These are phyloP conservation scores for Clarkia xantiana DNA, from an alignment of 345 rosid species.

Conservation along the genomic window DNA sequence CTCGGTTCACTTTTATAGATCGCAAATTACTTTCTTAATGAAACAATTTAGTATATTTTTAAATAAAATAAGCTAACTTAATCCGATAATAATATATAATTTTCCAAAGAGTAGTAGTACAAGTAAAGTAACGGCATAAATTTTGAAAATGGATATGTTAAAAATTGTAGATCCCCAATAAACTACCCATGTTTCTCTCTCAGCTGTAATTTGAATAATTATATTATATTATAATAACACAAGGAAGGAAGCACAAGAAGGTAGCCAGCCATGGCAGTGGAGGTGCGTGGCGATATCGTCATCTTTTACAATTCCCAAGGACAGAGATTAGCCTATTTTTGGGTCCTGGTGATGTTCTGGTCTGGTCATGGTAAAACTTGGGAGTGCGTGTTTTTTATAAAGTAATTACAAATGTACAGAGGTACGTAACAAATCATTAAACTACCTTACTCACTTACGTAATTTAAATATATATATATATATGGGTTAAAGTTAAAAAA, in stretches of 20 bases:
- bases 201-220: neutral
- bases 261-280: neutral
- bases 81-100: too few species aligned
- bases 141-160: conserved; percentile 4
- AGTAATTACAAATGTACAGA: neutral
- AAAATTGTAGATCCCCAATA: conserved; percentile 31
- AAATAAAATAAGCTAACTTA: too few species aligned
- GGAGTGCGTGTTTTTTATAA: conserved; percentile 20
- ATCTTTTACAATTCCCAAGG: conserved; percentile 22
- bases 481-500: too few species aligned
- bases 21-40: too few species aligned
- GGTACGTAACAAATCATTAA: too few species aligned
- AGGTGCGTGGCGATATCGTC: conserved; percentile 25
- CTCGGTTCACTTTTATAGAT: too few species aligned
- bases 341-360: conserved; percentile 1
- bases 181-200: conserved; percentile 3
- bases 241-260: neutral
- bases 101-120: too few species aligned
- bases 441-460: too few species aligned
- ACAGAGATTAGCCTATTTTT: neutral
- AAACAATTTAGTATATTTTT: too few species aligned
- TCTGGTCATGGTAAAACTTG: conserved; percentile 18
- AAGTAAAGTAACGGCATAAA: too few species aligned
- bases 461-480: too few species aligned
- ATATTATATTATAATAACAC: neutral